These are phyloP conservation scores for Russula brevipes DNA, from an alignment of 768 basidiomycete genomes.

Conservation along the genomic window DNA sequence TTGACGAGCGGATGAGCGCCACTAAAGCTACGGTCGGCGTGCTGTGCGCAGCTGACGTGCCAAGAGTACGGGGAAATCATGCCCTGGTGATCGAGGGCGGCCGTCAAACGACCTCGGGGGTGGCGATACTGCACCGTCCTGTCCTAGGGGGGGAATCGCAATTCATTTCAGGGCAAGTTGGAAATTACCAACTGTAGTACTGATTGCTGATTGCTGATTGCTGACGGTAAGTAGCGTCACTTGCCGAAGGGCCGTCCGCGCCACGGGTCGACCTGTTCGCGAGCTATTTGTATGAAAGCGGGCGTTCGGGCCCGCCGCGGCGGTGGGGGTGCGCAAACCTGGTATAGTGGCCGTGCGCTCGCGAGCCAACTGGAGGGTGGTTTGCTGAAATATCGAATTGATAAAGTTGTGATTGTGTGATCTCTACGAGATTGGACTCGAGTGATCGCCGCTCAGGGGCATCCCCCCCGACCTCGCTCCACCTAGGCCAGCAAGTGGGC, in stretches of 20 bases:
- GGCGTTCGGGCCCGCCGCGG: neutral
- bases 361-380: conserved; percentile 2
- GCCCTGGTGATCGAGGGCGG: neutral
- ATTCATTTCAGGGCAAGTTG: no score
- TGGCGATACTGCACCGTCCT: neutral
- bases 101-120: conserved; percentile 4
- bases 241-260: neutral
- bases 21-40: no score
- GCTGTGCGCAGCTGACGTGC: neutral
- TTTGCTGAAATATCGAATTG: neutral
- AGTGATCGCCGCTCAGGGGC: conserved; percentile 6
- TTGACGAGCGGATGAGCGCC: neutral
- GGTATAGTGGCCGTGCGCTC: neutral
- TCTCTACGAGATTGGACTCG: neutral
- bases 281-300: neutral
- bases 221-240: no score
- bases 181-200: no score
- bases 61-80: neutral
- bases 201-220: no score
- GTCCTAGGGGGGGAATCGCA: no score
- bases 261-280: neutral
- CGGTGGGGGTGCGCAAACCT: neutral
- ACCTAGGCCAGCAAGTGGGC: neutral
- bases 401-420: conserved; percentile 9
- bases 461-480: neutral